Evolutionary conservation across 306 rosid species (phyloP), one percentile per base, ranked within the genome.

Genomic region (Fragaria ananassa): DNA sequence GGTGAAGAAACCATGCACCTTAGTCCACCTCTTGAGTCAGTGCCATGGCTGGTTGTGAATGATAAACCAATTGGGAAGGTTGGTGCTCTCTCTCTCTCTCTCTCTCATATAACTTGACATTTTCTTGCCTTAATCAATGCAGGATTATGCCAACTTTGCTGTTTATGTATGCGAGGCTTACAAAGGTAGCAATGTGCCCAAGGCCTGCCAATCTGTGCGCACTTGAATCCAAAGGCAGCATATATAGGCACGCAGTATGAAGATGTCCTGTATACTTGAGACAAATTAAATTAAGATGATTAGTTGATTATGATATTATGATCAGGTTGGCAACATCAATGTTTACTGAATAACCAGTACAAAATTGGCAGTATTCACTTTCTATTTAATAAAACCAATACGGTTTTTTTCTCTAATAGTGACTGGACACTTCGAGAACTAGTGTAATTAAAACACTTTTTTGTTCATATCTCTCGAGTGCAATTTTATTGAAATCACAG

Each of bases 41-140:
- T 74, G 45, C 96, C 96, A 62, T 88, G 96, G 96, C 84, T 90
- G 74, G 66, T 86, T 50, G 89, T 86, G 74, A 85, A 87, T 78
- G 79, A 90, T 63, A 80, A 85, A 45, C 87, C 93, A 44, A 69
- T 90, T 41, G 82, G 74, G 80, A 61, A 82, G 27, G 93, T 90
- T 47, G 66, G 82, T 1, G 69, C 66, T 8, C 8, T 19, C 8
- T 57, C 39, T 71, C 21, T 34, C 35, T 18, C 51, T 60, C 10
- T 47, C 27, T 39, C 15, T 50, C 46, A 8, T 42, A 31, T 37
- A 21, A 8, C 29, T 7, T 19, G 4, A 10, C 64, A 58, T 44
- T 68, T 68, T 46, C 37, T 46, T 46, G 34, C 11, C 34, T 70
- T 27, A 4, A 58, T 25, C 31, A 25, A 58, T 70, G 34, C 75